Evolutionary conservation across 371 early-diverging fungal species (phyloP), one percentile per base, ranked within the genome.

Genomic region (Mucor circinelloides): DNA sequence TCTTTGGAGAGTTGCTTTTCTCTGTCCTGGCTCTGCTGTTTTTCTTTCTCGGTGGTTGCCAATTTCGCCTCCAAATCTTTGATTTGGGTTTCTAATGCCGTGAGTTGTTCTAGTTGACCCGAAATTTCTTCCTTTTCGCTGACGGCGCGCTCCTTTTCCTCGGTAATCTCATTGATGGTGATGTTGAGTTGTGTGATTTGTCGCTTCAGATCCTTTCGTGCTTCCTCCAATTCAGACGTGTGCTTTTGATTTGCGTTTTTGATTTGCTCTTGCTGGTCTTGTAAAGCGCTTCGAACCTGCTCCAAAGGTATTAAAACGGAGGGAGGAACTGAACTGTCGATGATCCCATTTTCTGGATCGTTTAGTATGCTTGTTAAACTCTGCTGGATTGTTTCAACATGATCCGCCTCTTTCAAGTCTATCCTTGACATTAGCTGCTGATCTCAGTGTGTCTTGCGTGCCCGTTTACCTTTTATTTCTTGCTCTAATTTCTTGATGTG

Each of bases 1-100:
- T 87, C 87, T 27, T 75, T 61, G 17, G 77, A 76, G n/a, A 82
- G 66, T 27, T 70, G 66, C 32, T 75, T 67, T 36, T 74, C 72
- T 28, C 68, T 67, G 1, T 60, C 69, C 50, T 76, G 68, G 17
- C 61, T 71, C 21, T 60, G 59, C 13, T 62, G 19, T 12, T 63
- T 69, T 27, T 62, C 62, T 12, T 66, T 46, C 64, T 73, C 48
- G 30, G 68, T 32, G 36, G 66, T 65, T 59, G 71, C 31, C 36
- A 75, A 61, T 21, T 56, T 56, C 25, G 38, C 4, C 23, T 52
- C 31, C 3, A 48, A 10, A 2, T 36, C 17, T 23, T 52, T 31
- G 9, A 63, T 10, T 38, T 52, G 54, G 4, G 13, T 28, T 10
- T 21, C 15, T 7, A 31, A 3, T 13, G 32, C 3, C 8, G n/a